phyloP scores from a whole-genome alignment of 2,329 filamentous ascomycete genomes.

The Trichophyton simii region DNA sequence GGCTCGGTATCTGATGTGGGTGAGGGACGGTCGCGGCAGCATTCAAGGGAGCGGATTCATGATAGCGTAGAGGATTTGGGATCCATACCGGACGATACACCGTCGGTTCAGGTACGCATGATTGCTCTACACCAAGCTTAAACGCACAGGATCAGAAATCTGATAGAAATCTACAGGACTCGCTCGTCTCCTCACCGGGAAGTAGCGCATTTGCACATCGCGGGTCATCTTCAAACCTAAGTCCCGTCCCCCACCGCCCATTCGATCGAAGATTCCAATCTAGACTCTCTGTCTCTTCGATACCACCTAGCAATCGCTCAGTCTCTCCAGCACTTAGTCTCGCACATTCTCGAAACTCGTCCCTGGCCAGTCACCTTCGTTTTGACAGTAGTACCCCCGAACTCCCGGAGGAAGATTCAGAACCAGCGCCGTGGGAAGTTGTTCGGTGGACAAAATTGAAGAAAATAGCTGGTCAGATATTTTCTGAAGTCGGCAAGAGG shows the following conservation, averaged over 20 bases:
- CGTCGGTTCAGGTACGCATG: constrained; percentile 59
- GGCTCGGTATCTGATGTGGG: constrained; percentile 14
- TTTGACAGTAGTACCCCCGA: constrained; percentile 41
- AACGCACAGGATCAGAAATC: not conserved
- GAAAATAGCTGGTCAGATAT: constrained; percentile 78
- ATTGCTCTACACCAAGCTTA: not conserved
- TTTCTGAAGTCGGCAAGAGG: constrained; percentile 81
- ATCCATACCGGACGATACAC: constrained; percentile 71
- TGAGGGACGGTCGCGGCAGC: constrained; percentile 16
- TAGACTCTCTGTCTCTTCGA: constrained; percentile 53
- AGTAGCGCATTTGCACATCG: constrained; percentile 62
- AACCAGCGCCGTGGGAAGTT: constrained; percentile 85
- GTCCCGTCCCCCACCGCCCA: constrained; percentile 71
- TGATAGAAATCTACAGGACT: constrained; percentile 33
- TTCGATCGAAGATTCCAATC: constrained; percentile 94
- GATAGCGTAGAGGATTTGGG: constrained; percentile 47
- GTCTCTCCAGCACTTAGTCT: constrained; percentile 64
- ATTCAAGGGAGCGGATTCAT: not conserved
- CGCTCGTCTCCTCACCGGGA: constrained; percentile 48
- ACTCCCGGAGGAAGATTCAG: constrained; percentile 61
- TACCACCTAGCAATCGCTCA: constrained; percentile 50
- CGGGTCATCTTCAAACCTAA: constrained; percentile 50
- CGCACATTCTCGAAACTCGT: constrained; percentile 69
- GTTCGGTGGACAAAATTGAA: constrained; percentile 89
- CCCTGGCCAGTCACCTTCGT: constrained; percentile 57